Conservation (phyloP, 768 basidiomycete species). For the Saitozyma sp. region DNA sequence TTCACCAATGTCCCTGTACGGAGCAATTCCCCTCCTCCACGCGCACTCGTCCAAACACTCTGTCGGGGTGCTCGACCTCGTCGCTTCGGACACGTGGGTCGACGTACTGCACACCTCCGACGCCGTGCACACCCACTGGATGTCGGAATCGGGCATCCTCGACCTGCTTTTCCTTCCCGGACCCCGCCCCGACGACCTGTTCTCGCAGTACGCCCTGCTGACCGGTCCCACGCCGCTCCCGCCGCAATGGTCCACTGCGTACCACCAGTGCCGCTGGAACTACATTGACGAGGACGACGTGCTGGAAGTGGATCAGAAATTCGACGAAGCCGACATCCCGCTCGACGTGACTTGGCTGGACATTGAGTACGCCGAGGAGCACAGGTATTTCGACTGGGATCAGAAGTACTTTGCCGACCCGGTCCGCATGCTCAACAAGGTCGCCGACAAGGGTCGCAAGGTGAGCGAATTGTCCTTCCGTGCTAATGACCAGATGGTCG, state of each 20-base stretch:
- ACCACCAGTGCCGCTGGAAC: slow-evolving; percentile 99
- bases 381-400: slow-evolving; percentile 98
- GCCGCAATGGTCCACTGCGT: slow-evolving; percentile 83
- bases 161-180: slow-evolving; percentile 93
- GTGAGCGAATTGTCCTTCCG: slow-evolving; percentile 55
- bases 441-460: slow-evolving; percentile 81
- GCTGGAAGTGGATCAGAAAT: slow-evolving; percentile 74
- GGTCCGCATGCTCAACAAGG: slow-evolving; percentile 85
- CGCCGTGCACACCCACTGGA: slow-evolving; percentile 79
- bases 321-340: slow-evolving; percentile 93
- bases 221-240: slow-evolving; percentile 88
- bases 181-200: slow-evolving; percentile 76
- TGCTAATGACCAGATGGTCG: slow-evolving; percentile 74
- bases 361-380: slow-evolving; percentile 90
- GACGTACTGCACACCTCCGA: slow-evolving; percentile 73
- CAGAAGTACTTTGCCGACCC: slow-evolving; percentile 89
- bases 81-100: slow-evolving; percentile 92
- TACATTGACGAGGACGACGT: slow-evolving; percentile 89
- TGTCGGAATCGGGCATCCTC: slow-evolving; percentile 94
- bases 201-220: slow-evolving; percentile 78
- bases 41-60: slow-evolving; percentile 85
- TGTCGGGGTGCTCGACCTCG: slow-evolving; percentile 82
- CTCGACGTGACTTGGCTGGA: slow-evolving; percentile 97
- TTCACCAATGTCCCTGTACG: slow-evolving; percentile 71
- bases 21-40: slow-evolving; percentile 87